Base-by-base conservation (phyloP, 805 yeast genomes). In the Saccharomycopsis capsularis region DNA sequence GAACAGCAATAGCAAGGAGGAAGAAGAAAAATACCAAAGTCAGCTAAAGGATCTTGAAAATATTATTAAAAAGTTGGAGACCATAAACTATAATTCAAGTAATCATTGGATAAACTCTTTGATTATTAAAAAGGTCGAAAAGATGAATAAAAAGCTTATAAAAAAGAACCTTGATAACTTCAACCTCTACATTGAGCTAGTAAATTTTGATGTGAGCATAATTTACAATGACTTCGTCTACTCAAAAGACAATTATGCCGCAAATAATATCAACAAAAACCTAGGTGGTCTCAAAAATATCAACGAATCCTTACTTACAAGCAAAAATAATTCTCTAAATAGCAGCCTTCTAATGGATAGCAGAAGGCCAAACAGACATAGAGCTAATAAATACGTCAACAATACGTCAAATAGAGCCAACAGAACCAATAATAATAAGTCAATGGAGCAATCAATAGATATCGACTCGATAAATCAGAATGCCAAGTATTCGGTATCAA, bases 141-240 rank as follows among this genome's bases (percentile, higher is more conserved):
- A 42, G 21, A 32, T 50, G 36, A 48, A 47, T 30, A 34, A 45
- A 18, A 42, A 46, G n/a, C 18, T 54, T n/a, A 42, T 46, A 22
- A 27, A 42, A 29, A 42, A 34, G 16, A 45, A 49, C 37, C 16
- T 38, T 32, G 38, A 47, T 18, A 47, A 52, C 19, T 65, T 60
- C 55, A 60, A 61, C 48, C 54, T 71, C 15, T 66, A 63, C 40
- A 46, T 72, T 21, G 76, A 72, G 50, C 62, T 72, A 23, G 71
- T 74, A 4, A 66, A 67, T 50, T 71, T 71, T 55, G 71, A 67
- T 46, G 55, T 70, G 29, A 73, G 73, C 5, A 62, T 72, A 3
- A 69, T 71, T 16, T 72, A 61, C 51, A 68, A 73, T 35, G 75
- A 71, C 46, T 52, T 58, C 9, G 61, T 60, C 2, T 66, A 59